phyloP scores from a whole-genome alignment of 2,329 filamentous ascomycete genomes.

The Cucurbitaria berberidis region DNA sequence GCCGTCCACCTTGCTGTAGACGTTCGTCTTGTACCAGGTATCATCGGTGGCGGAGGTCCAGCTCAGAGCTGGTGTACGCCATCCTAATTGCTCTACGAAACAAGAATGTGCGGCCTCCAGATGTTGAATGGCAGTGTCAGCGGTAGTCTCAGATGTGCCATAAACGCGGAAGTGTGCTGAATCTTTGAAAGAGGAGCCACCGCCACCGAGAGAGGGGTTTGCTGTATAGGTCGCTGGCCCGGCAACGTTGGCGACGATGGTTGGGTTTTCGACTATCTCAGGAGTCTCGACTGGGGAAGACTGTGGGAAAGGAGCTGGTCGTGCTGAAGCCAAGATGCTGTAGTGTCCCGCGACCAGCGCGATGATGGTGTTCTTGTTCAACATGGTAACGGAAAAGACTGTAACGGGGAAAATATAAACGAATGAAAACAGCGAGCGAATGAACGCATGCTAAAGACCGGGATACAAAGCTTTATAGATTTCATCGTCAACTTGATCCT shows the following conservation, averaged over 20 bases:
- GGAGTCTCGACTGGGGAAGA: neutral
- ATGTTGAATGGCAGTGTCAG: constrained; percentile 46
- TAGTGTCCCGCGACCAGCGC: constrained; percentile 5
- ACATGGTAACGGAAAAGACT: constrained; percentile 8
- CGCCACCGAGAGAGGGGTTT: constrained; percentile 18
- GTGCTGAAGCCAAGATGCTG: constrained; percentile 4
- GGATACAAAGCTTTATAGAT: neutral
- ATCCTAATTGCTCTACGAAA: constrained; percentile 24
- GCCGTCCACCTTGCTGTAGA: constrained; percentile 46
- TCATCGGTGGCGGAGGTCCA: constrained; percentile 19
- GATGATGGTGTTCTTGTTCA: constrained; percentile 2
- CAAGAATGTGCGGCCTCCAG: constrained; percentile 54
- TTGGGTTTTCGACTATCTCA: neutral
- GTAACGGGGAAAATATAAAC: neutral
- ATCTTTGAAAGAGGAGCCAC: constrained; percentile 16
- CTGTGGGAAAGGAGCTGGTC: neutral
- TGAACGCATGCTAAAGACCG: neutral
- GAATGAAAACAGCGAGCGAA: neutral
- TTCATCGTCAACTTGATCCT: neutral
- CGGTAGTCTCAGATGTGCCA: constrained; percentile 34
- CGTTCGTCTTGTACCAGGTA: constrained; percentile 54
- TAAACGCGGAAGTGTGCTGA: constrained; percentile 51
- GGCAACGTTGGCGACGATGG: neutral
- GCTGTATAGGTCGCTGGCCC: constrained; percentile 16
- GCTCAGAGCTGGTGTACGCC: constrained; percentile 28